A percentile compares a stretch with the other conserved stretches of the same genome.
These are phyloP conservation scores for Nectriaceae sp. DNA, from an alignment of 2,329 filamentous ascomycete species.

Conservation along the genomic window DNA sequence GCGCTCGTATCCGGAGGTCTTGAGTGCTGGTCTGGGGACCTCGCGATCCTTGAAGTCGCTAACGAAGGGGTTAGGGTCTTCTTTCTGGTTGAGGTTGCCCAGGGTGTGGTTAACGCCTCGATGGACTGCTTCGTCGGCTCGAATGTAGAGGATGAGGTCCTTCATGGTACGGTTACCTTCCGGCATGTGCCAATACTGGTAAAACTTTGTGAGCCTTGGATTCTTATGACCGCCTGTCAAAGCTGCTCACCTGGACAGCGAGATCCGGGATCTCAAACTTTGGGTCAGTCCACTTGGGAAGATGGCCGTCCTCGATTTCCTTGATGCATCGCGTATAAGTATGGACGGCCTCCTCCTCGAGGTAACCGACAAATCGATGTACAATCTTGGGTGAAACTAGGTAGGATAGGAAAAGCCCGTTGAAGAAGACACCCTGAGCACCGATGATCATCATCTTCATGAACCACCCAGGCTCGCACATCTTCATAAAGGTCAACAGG, in stretches of 20 bases:
- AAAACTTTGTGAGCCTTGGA: slow-evolving; percentile 2
- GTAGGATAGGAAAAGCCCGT: slow-evolving; percentile 87
- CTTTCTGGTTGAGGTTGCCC: slow-evolving; percentile 79
- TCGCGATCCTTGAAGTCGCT: slow-evolving; percentile 74
- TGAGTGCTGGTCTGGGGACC: slow-evolving; percentile 65
- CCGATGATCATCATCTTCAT: slow-evolving; percentile 91
- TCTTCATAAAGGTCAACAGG: slow-evolving; percentile 87
- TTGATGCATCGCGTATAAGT: slow-evolving; percentile 90
- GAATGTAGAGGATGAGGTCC: slow-evolving; percentile 84
- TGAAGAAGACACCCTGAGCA: slow-evolving; percentile 96
- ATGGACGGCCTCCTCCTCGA: slow-evolving; percentile 95
- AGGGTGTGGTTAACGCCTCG: slow-evolving; percentile 96
- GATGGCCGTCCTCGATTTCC: slow-evolving; percentile 81
- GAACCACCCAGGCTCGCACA: slow-evolving; percentile 74
- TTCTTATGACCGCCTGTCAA: not conserved
- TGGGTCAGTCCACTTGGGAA: slow-evolving; percentile 75
- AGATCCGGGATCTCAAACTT: slow-evolving; percentile 82
- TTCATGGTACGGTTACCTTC: slow-evolving; percentile 80
- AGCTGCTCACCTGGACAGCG: slow-evolving; percentile 60
- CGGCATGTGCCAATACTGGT: slow-evolving; percentile 87
- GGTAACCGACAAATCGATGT: slow-evolving; percentile 94
- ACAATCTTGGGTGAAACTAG: slow-evolving; percentile 83
- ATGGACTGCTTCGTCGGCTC: slow-evolving; percentile 87
- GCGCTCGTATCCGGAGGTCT: slow-evolving; percentile 79
- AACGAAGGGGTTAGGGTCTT: slow-evolving; percentile 91